Evolutionary conservation across 1,284 basidiomycete species (phyloP), one percentile per base, ranked within the genome.

Genomic region (Neonothopanus nambi): DNA sequence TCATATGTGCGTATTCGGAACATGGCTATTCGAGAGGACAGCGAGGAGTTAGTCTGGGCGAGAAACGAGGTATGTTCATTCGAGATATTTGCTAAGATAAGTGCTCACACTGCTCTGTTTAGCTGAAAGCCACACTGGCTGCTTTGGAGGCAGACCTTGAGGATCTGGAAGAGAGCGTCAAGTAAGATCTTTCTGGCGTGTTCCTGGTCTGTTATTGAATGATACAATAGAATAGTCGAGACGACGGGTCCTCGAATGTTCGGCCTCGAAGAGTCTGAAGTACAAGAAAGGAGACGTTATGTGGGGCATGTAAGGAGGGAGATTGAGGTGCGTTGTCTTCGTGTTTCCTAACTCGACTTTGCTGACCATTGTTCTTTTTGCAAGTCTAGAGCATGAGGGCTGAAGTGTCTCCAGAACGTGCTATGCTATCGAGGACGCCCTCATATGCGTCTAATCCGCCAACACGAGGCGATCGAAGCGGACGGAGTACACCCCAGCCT

Each of bases 81-180:
- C 3, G 33, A 26, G 37, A 46, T 41, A 28, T 18, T 46, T 20
- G 4, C 23, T n/a, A n/a, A 30, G 15, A 35, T 9, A 20, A 38
- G 2, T 44, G 11, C 18, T 20, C 28, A 21, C 35, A n/a, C 41
- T 24, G 24, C 24, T 40, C 39, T 39, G 23, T 21, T 46, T 28
- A 95, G 84, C 73, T 95, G 47, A 85, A 85, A 66, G 84, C 84
- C 0, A 89, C 89, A 1, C 77, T 96, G 8, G 79, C 82, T 1
- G 73, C 86, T 0, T 72, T 96, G 28, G 90, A 93, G 65, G 85
- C 89, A 0, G 93, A 96, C 70, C 66, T 95, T 24, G 89, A 93
- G 57, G 93, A 93, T 64, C 70, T 96, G 18, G 93, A 95, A 50
- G 91, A 93, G 65, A 93, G 91, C 61, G 92, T 96, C 24, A 85